These are phyloP conservation scores for Trichoderma breve DNA, from an alignment of 2,329 filamentous ascomycete genomes.

Conservation along the genomic window DNA sequence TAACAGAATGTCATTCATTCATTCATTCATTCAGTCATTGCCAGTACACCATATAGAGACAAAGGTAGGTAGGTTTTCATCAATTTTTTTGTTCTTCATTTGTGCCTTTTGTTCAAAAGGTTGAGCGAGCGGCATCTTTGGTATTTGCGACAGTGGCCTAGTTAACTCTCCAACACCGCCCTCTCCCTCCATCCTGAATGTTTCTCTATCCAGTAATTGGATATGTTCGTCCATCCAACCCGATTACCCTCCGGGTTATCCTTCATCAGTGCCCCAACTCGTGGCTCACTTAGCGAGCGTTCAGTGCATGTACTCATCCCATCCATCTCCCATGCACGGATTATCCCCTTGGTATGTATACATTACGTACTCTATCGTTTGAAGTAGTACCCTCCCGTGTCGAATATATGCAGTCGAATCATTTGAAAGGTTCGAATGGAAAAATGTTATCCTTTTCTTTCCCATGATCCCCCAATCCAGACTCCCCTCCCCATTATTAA, in stretches of 20 bases:
- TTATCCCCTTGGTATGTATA: constrained; percentile 39
- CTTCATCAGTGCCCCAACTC: constrained; percentile 24
- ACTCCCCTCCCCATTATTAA: constrained; percentile 28
- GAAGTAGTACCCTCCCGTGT: constrained; percentile 24
- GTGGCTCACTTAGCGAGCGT: constrained; percentile 35
- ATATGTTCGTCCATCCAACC: not conserved
- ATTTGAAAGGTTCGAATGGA: constrained; percentile 21
- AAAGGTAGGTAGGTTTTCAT: not conserved
- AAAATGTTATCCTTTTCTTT: constrained; percentile 15
- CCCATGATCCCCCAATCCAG: constrained; percentile 16
- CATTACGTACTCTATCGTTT: constrained; percentile 41
- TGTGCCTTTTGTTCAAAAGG: constrained; percentile 27
- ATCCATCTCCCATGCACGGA: constrained; percentile 34
- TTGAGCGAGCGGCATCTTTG: constrained; percentile 43
- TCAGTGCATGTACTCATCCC: constrained; percentile 29
- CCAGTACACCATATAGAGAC: not conserved
- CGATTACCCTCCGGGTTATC: not conserved
- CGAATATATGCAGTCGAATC: constrained; percentile 32
- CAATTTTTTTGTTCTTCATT: constrained; percentile 23
- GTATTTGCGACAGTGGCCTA: constrained; percentile 33
- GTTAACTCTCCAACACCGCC: constrained; percentile 21
- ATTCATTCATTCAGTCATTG: not conserved
- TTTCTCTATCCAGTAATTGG: not conserved
- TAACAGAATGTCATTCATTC: not conserved
- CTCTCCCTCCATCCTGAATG: not conserved